Conservation (phyloP, 2,329 filamentous ascomycete species). For the Trichoderma gracile region DNA sequence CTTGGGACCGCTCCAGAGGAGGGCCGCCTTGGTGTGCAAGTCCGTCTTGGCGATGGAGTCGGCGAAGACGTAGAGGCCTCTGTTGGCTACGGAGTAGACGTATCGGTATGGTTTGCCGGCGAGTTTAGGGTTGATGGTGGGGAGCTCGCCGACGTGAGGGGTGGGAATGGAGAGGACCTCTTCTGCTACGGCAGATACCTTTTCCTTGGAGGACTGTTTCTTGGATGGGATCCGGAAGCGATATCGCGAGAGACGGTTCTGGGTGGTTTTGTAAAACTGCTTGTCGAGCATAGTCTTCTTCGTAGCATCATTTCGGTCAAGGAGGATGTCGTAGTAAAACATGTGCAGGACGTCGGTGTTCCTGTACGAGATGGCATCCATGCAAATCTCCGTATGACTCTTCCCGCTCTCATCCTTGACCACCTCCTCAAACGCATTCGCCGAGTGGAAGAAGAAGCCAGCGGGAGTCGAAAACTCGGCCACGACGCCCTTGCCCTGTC, state of each 20-base stretch:
- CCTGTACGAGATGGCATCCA: constrained; percentile 66
- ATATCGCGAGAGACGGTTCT: constrained; percentile 47
- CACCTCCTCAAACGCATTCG: constrained; percentile 73
- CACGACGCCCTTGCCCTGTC: constrained; percentile 61
- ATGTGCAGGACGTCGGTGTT: constrained; percentile 64
- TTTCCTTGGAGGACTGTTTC: constrained; percentile 22
- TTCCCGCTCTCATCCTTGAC: constrained; percentile 39
- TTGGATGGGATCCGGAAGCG: constrained; percentile 42
- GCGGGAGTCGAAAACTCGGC: constrained; percentile 67
- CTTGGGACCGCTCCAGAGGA: constrained; percentile 57
- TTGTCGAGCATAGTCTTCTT: constrained; percentile 47
- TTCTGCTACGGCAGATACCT: constrained; percentile 32
- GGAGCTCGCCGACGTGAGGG: constrained; percentile 62
- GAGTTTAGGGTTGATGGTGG: constrained; percentile 63
- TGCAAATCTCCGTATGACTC: constrained; percentile 52
- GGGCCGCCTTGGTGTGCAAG: constrained; percentile 50
- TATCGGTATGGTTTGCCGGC: constrained; percentile 57
- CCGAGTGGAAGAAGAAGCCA: constrained; percentile 76
- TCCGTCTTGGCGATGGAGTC: constrained; percentile 69
- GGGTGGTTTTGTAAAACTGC: constrained; percentile 40
- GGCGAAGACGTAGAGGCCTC: constrained; percentile 59
- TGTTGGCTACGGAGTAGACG: constrained; percentile 58
- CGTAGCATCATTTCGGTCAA: constrained; percentile 52
- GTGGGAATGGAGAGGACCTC: constrained; percentile 50
- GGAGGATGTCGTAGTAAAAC: constrained; percentile 70